A percentile compares a stretch with the other conserved stretches of the same genome.
These are phyloP conservation scores for Ephemerocybe angulata DNA, from an alignment of 768 basidiomycete species.

Conservation along the genomic window DNA sequence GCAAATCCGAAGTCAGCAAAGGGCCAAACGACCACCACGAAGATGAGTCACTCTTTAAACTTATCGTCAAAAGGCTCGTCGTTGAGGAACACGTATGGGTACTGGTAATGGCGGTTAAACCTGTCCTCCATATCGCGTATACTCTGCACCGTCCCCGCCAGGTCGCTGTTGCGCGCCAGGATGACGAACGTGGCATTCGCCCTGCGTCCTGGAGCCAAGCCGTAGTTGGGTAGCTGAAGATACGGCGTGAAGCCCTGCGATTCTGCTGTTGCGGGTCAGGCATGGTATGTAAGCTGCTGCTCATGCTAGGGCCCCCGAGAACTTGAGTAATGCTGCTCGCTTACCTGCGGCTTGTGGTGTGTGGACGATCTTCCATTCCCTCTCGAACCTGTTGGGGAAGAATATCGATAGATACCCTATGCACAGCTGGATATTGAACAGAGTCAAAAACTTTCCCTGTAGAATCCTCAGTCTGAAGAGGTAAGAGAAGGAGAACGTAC, in stretches of 20 bases:
- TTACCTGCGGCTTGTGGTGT: no score
- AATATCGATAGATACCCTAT: slow-evolving; percentile 1
- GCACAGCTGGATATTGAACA: neutral
- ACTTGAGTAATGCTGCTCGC: no score
- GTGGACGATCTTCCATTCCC: neutral
- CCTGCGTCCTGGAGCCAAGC: neutral
- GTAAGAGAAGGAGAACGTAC: neutral
- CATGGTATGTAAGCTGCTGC: no score
- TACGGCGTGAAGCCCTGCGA: neutral
- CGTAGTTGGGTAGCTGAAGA: neutral
- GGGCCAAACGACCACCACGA: neutral
- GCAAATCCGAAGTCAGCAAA: neutral
- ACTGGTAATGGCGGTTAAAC: slow-evolving; percentile 75
- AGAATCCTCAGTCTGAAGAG: neutral
- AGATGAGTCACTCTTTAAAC: slow-evolving; percentile 56
- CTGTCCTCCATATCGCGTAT: slow-evolving; percentile 75
- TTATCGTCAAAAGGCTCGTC: slow-evolving; percentile 74
- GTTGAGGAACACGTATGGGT: slow-evolving; percentile 89
- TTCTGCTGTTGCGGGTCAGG: neutral
- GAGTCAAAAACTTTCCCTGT: neutral
- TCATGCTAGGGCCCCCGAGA: no score
- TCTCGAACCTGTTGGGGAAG: neutral
- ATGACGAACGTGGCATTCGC: slow-evolving; percentile 41
- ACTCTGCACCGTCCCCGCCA: slow-evolving; percentile 55
- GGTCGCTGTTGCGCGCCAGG: slow-evolving; percentile 65